Evolutionary conservation across 2,329 filamentous ascomycete species (phyloP), one percentile per base, ranked within the genome.

Genomic region (Aspergillus tanneri): DNA sequence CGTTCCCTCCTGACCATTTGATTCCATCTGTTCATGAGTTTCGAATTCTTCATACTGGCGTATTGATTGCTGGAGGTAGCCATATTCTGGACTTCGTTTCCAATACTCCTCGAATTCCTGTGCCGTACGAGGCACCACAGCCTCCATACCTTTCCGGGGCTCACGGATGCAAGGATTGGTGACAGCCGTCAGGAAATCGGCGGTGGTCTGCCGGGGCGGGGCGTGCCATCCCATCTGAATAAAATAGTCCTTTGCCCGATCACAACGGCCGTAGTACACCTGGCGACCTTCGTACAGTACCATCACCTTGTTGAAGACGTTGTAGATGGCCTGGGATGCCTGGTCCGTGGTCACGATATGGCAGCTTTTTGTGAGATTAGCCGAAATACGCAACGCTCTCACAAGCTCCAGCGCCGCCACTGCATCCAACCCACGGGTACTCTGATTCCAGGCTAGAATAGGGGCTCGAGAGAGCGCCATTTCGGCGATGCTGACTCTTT

Each of bases 271-370:
- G 54, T 84, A 90, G 71, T 82, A 91, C 58, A 90, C 88, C 60
- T 88, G 78, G 0, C 82, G 77, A 0, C 87, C 87, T 55, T 88
- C 83, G 59, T 89, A 87, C 0, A 89, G 72, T 0, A 90, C 82
- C 0, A 80, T 74, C 0, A 80, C 80, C 62, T 88, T 88, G 65
- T 89, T 85, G 54, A 89, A 88, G 12, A 80, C 30, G 24, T 61
- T 50, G 28, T 61, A 61, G 43, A 57, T 58, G 81, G 72, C 60
- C 46, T 72, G 66, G 39, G 65, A 65, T 12, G 68, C 70, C 53
- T 72, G 70, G 56, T 81, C 82, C 5, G 77, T 75, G 0, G 78
- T 74, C 6, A 81, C 73, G 12, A 71, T 72, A 40, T 70, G 7
- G 73, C 68, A 7, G 68, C 11, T 72, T 5, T 70, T 71, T 14